Conservation (phyloP, 768 basidiomycete species). For the Punctularia strigosozonata region DNA sequence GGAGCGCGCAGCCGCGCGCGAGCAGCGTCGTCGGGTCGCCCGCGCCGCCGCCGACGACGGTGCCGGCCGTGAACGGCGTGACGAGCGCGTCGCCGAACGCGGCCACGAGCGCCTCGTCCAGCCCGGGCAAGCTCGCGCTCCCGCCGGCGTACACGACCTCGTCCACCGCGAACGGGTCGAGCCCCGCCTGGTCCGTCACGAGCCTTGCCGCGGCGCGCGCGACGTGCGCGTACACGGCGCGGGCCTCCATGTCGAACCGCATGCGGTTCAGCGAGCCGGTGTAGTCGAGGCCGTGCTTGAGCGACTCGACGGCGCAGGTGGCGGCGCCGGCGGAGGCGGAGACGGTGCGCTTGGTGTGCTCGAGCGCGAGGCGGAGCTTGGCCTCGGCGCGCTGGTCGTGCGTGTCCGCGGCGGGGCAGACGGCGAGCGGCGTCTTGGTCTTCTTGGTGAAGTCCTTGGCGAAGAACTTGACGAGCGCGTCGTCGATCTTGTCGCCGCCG, state of each 20-base stretch:
- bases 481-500: constrained; percentile 67
- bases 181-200: constrained; percentile 31
- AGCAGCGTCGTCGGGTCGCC: constrained; percentile 74
- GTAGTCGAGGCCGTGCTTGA: constrained; percentile 90
- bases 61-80: constrained; percentile 56
- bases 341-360: constrained; percentile 90
- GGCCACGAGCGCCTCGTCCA: constrained; percentile 45
- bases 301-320: constrained; percentile 83
- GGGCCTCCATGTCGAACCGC: constrained; percentile 32
- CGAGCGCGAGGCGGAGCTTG: constrained; percentile 86
- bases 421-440: constrained; percentile 62
- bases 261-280: constrained; percentile 56
- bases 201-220: constrained; percentile 38
- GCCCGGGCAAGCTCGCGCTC: constrained; percentile 59
- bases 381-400: constrained; percentile 79
- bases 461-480: constrained; percentile 81
- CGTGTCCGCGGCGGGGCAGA: constrained; percentile 44
- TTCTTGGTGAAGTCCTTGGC: constrained; percentile 96
- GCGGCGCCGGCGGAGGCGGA: constrained; percentile 81
- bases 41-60: constrained; percentile 57
- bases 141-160: constrained; percentile 78
- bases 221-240: constrained; percentile 48
- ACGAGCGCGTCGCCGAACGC: constrained; percentile 51
- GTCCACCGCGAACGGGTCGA: constrained; percentile 60
- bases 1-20: constrained; percentile 65